phyloP scores from a whole-genome alignment of 192 early-diverging fungal species.

The Dispira parvispora region DNA sequence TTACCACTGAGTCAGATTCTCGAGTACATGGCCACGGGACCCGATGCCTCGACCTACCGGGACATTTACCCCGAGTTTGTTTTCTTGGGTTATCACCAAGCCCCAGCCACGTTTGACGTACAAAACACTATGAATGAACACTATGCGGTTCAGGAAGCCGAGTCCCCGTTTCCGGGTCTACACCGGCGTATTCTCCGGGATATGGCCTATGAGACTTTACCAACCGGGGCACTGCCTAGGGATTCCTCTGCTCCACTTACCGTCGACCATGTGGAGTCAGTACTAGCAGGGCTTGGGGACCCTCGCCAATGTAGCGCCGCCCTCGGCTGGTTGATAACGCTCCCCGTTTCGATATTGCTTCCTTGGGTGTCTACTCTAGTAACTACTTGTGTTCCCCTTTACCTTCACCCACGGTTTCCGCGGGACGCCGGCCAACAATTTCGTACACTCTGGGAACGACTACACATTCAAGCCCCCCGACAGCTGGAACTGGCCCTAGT shows the following conservation, averaged over 20 bases:
- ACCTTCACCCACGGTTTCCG: constrained; percentile 2
- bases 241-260: background rate
- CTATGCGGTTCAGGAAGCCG: background rate
- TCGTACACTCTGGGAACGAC: constrained; percentile 20
- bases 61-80: constrained; percentile 25
- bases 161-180: background rate
- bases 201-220: background rate
- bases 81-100: constrained; percentile 12
- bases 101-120: constrained; percentile 1
- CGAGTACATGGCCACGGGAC: constrained; percentile 4
- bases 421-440: background rate
- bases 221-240: background rate
- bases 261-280: background rate
- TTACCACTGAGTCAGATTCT: constrained; percentile 24
- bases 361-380: background rate
- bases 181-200: background rate
- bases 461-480: constrained; percentile 21
- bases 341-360: background rate
- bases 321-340: background rate
- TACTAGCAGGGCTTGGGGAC: background rate
- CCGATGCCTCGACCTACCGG: constrained; percentile 16
- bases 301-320: background rate
- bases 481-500: constrained; percentile 18
- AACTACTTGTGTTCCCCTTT: background rate
- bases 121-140: background rate